phyloP scores from a whole-genome alignment of 371 early-diverging fungal species.

The Mucor piriformis region DNA sequence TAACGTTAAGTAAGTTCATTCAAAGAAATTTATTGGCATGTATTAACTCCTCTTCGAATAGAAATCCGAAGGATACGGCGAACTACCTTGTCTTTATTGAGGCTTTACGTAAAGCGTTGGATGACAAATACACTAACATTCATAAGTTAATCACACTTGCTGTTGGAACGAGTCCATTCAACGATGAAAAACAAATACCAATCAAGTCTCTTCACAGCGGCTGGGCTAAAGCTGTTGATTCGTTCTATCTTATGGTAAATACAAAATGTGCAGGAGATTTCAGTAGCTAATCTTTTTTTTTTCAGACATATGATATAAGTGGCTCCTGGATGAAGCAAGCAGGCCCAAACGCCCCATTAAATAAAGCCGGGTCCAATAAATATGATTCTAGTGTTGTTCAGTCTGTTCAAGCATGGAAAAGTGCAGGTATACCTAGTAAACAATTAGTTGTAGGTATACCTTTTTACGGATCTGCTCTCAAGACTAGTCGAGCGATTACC shows the following conservation, averaged over 20 bases:
- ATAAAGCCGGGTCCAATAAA: slow-evolving; percentile 35
- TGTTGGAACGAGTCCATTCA: slow-evolving; percentile 65
- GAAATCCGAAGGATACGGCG: slow-evolving; percentile 53
- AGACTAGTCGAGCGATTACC: slow-evolving; percentile 12
- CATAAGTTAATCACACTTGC: slow-evolving; percentile 72
- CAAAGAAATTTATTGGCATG: background rate
- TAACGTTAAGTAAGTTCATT: slow-evolving; percentile 30
- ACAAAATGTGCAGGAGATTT: background rate
- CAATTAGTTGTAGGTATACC: slow-evolving; percentile 63
- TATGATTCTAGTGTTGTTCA: slow-evolving; percentile 48
- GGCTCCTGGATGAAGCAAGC: slow-evolving; percentile 65
- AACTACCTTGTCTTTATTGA: slow-evolving; percentile 52
- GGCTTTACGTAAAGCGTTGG: slow-evolving; percentile 63
- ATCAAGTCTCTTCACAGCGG: slow-evolving; percentile 49
- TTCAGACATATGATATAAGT: slow-evolving; percentile 35
- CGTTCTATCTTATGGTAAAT: slow-evolving; percentile 59
- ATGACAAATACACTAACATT: slow-evolving; percentile 40
- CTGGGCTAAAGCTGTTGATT: slow-evolving; percentile 63
- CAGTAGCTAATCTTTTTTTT: slow-evolving; percentile 16
- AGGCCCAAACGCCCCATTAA: slow-evolving; percentile 67
- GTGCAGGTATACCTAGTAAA: slow-evolving; percentile 60
- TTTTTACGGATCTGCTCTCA: slow-evolving; percentile 60
- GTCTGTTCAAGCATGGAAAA: slow-evolving; percentile 55
- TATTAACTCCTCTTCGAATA: background rate
- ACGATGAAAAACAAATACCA: slow-evolving; percentile 38